Percentiles rank a stretch among this genome's conserved stretches.
Conservation (phyloP, 2,329 filamentous ascomycete genomes). For the Paramyrothecium sp. region DNA sequence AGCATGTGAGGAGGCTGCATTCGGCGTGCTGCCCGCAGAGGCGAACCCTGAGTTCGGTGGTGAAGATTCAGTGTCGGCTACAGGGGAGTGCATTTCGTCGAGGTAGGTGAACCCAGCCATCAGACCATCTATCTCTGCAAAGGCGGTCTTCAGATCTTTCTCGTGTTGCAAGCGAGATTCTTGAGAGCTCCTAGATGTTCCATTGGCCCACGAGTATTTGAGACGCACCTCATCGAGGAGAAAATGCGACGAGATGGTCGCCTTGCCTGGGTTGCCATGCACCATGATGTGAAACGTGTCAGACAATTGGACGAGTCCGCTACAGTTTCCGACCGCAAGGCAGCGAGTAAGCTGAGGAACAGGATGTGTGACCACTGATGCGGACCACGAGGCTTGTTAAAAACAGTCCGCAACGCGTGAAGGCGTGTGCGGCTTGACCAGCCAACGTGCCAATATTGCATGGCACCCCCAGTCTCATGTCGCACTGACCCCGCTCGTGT, state of each 20-base stretch:
- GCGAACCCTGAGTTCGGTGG: not conserved
- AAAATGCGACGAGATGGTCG: not conserved
- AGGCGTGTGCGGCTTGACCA: no score
- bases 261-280: not conserved
- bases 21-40: not conserved
- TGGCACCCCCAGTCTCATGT: no score
- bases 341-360: not conserved
- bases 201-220: not conserved
- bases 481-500: no score
- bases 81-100: slow-evolving; percentile 1
- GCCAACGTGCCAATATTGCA: no score
- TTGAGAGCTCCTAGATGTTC: not conserved
- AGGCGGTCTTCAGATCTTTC: slow-evolving; percentile 2
- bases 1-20: not conserved
- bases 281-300: not conserved
- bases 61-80: not conserved
- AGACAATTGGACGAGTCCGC: not conserved
- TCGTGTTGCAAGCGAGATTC: not conserved
- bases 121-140: slow-evolving; percentile 12
- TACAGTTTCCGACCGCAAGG: not conserved
- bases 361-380: no score
- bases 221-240: not conserved
- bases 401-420: no score
- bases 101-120: slow-evolving; percentile 11
- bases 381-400: no score